These are phyloP conservation scores for Penicillium tannophilum DNA, from an alignment of 495 filamentous ascomycete genomes.

Conservation along the genomic window DNA sequence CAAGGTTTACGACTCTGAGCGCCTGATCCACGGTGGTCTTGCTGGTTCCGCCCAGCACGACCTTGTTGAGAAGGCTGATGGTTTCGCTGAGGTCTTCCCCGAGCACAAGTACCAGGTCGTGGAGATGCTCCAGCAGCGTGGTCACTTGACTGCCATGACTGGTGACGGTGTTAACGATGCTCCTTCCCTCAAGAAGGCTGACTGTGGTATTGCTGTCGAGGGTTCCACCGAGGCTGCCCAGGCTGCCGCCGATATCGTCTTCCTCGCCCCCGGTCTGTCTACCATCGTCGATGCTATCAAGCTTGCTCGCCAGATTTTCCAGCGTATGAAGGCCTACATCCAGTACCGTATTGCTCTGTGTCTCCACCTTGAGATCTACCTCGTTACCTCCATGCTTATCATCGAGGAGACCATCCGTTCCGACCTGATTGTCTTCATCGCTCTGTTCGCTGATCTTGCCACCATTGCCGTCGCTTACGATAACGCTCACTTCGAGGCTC, in stretches of 20 bases:
- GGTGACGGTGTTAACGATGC: slow-evolving; percentile 76
- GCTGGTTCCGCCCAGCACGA: slow-evolving; percentile 73
- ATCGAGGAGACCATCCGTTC: slow-evolving; percentile 69
- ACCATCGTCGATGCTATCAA: slow-evolving; percentile 79
- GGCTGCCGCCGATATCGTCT: slow-evolving; percentile 77
- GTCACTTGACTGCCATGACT: slow-evolving; percentile 76
- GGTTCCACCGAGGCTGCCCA: slow-evolving; percentile 77
- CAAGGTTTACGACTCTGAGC: slow-evolving; percentile 78
- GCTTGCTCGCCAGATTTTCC: slow-evolving; percentile 78
- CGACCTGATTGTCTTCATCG: slow-evolving; percentile 74
- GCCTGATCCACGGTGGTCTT: slow-evolving; percentile 74
- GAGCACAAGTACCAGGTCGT: slow-evolving; percentile 81
- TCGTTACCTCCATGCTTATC: slow-evolving; percentile 78
- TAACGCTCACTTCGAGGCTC: slow-evolving; percentile 71
- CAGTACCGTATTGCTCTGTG: slow-evolving; percentile 81
- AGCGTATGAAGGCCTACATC: slow-evolving; percentile 81
- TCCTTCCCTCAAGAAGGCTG: slow-evolving; percentile 72
- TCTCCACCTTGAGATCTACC: slow-evolving; percentile 74
- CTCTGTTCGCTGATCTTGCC: slow-evolving; percentile 75
- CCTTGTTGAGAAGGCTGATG: slow-evolving; percentile 73
- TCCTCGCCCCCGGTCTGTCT: slow-evolving; percentile 75
- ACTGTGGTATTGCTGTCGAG: slow-evolving; percentile 78
- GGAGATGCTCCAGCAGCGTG: slow-evolving; percentile 74
- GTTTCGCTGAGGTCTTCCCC: slow-evolving; percentile 76
- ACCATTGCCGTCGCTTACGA: slow-evolving; percentile 78